Base-by-base conservation (phyloP, 257 asterid genomes). In the Henckelia pumila region DNA sequence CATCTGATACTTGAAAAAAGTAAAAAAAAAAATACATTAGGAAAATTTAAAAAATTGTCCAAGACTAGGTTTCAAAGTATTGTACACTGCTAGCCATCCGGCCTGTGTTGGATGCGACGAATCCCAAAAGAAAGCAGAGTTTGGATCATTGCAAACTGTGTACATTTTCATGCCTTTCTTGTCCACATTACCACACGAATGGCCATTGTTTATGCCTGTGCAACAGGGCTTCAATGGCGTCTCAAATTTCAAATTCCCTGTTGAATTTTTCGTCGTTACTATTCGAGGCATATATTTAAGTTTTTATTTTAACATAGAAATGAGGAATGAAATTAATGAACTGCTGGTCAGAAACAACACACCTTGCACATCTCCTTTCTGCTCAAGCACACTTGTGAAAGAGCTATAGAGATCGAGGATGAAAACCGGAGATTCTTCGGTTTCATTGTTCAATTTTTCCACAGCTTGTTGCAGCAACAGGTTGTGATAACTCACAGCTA, bases 71-170 rank as follows among this genome's bases (percentile, higher is more conserved):
- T 73, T 62, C 22, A 92, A 44, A 35, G 72, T 55, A 14, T 22
- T 58, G 28, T 71, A 93, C 0, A 90, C 83, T 2, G 97, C 88
- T 11, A 6, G 63, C 99, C 99, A 93, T 32, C 99, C 99, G 20
- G 92, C 90, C 50, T 90, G 80, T 0, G 97, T 88, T 4, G 99
- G 99, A 75, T 93, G 99, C 3, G 82, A 74, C 0, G 59, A 26
- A 25, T 93, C 99, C 99, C 99, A 93, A 70, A 93, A 93, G 71
- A 93, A 93, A 0, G 86, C 61, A 3, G 91, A 73, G 25, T 67
- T 70, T 0, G 91, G 89, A 63, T 90, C 80, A 0, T 74, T 72
- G 79, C 98, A 93, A 2, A 88, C 75, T 0, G 80, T 83, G 68
- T 90, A 93, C 92, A 88, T 56, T 73, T 85, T 82, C 10, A 17